These are phyloP conservation scores for Pyrus bretschneideri DNA, from an alignment of 306 rosid species.

Conservation along the genomic window DNA sequence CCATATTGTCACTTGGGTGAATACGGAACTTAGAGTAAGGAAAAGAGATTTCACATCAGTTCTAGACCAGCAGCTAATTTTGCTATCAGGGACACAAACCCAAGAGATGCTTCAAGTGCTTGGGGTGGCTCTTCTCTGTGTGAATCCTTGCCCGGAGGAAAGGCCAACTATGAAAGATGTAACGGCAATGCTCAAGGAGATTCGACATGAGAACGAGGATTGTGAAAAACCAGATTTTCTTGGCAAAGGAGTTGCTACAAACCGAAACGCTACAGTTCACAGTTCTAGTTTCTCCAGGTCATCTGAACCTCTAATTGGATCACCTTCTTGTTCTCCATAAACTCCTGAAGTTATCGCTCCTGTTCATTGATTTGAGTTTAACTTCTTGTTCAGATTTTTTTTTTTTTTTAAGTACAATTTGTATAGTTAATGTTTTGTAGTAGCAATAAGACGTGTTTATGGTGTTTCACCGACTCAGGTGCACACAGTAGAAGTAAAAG, in stretches of 20 bases:
- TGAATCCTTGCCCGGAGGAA: slow-evolving; percentile 70
- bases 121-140: slow-evolving; percentile 85
- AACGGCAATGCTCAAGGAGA: slow-evolving; percentile 85
- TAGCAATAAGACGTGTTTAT: slow-evolving; percentile 13
- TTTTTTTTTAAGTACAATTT: slow-evolving; percentile 11
- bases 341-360: slow-evolving; percentile 10
- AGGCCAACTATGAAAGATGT: slow-evolving; percentile 91
- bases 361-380: slow-evolving; percentile 15
- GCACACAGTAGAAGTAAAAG: background rate
- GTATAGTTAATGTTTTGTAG: slow-evolving; percentile 37
- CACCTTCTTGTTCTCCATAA: slow-evolving; percentile 47
- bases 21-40: slow-evolving; percentile 51
- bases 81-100: slow-evolving; percentile 73
- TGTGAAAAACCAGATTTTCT: slow-evolving; percentile 51
- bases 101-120: slow-evolving; percentile 90
- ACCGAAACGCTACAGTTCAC: slow-evolving; percentile 54
- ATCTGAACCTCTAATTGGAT: slow-evolving; percentile 68
- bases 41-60: slow-evolving; percentile 48
- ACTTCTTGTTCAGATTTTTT: slow-evolving; percentile 7
- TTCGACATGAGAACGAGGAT: slow-evolving; percentile 53
- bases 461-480: background rate
- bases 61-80: slow-evolving; percentile 64
- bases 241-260: slow-evolving; percentile 36
- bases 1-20: slow-evolving; percentile 76
- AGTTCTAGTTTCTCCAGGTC: slow-evolving; percentile 90